A percentile compares a stretch with the other conserved stretches of the same genome.
Evolutionary conservation across 1,139 yeast species (phyloP).

Genomic region (Torulaspora globosa): DNA sequence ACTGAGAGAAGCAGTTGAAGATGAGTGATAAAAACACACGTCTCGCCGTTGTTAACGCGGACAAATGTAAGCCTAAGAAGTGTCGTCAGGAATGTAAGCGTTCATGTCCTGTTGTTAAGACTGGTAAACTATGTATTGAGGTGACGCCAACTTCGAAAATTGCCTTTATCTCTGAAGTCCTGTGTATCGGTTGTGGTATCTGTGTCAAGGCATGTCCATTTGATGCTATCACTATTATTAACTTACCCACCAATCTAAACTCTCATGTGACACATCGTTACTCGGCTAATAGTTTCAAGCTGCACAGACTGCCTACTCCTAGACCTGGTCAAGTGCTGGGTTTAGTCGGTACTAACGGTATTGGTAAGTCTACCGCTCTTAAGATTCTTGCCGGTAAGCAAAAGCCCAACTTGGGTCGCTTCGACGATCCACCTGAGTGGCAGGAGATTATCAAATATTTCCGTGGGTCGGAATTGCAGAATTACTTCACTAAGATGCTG

Average conservation of each 20-base stretch:
- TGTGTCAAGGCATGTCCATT: conserved; percentile 98
- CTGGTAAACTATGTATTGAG: conserved; percentile 96
- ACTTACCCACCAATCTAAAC: conserved; percentile 91
- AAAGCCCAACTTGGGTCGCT: conserved; percentile 92
- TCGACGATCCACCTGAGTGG: conserved; percentile 97
- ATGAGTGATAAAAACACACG: conserved; percentile 67
- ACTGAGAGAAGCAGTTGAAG: background rate
- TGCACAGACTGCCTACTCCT: conserved; percentile 95
- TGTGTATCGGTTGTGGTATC: conserved; percentile 99
- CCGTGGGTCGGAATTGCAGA: conserved; percentile 96
- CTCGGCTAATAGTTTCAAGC: conserved; percentile 94
- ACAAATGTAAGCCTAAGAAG: conserved; percentile 95
- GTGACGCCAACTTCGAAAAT: conserved; percentile 87
- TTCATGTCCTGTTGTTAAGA: conserved; percentile 94
- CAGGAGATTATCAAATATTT: conserved; percentile 83
- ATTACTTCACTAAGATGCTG: conserved; percentile 86
- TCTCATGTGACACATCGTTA: conserved; percentile 92
- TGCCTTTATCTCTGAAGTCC: conserved; percentile 90
- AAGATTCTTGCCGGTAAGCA: conserved; percentile 98
- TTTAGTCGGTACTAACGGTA: conserved; percentile 97
- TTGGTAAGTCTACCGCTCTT: conserved; percentile 96
- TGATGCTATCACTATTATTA: conserved; percentile 92
- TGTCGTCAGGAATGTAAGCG: conserved; percentile 98
- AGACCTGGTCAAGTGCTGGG: conserved; percentile 99
- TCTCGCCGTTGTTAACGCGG: conserved; percentile 91